Percentiles rank a stretch among this genome's conserved stretches.
Evolutionary conservation across 306 rosid genomes (phyloP).

Genomic region (Glycine latifolia): DNA sequence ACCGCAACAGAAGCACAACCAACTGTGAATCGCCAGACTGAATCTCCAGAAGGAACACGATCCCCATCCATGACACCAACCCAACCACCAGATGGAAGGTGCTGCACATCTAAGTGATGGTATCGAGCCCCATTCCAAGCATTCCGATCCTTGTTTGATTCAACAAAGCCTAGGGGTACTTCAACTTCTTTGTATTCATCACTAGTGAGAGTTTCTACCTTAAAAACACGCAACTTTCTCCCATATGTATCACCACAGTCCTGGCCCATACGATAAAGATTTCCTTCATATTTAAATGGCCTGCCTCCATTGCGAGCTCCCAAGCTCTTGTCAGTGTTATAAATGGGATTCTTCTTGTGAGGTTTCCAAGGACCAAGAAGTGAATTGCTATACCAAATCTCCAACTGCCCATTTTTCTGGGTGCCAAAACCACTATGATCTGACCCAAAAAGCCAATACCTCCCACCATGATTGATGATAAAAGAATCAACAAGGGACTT

Average conservation of each 20-base stretch:
- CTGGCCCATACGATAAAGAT: slow-evolving; percentile 89
- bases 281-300: slow-evolving; percentile 77
- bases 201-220: slow-evolving; percentile 77
- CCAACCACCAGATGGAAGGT: slow-evolving; percentile 85
- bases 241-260: slow-evolving; percentile 98
- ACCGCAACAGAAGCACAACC: slow-evolving; percentile 76
- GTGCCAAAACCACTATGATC: slow-evolving; percentile 92
- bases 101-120: slow-evolving; percentile 94
- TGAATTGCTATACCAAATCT: slow-evolving; percentile 88
- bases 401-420: slow-evolving; percentile 85
- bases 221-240: slow-evolving; percentile 70
- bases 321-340: slow-evolving; percentile 73
- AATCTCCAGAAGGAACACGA: slow-evolving; percentile 94
- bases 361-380: slow-evolving; percentile 96
- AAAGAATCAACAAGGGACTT: slow-evolving; percentile 87
- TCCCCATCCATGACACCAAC: slow-evolving; percentile 97
- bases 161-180: slow-evolving; percentile 70
- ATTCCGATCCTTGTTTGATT: slow-evolving; percentile 82
- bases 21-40: slow-evolving; percentile 68
- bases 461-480: slow-evolving; percentile 63
- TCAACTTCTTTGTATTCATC: slow-evolving; percentile 82
- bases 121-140: slow-evolving; percentile 96
- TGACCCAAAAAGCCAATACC: slow-evolving; percentile 95
- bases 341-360: slow-evolving; percentile 86
- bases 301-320: slow-evolving; percentile 99